Evolutionary conservation across 306 rosid species (phyloP).

Genomic region (Cyclanthera cordifolia): DNA sequence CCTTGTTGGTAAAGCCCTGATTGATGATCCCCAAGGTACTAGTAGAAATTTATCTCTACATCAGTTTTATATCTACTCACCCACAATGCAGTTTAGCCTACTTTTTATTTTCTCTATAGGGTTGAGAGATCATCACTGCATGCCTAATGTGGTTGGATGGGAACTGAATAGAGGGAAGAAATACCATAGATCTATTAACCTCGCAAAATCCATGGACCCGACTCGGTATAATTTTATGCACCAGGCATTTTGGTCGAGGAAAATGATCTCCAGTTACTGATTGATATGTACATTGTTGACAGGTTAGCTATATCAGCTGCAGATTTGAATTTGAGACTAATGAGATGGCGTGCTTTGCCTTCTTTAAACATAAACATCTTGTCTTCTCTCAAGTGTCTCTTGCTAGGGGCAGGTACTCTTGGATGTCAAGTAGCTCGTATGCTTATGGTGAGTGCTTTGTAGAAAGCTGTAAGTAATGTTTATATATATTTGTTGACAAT

Average conservation of each 20-base stretch:
- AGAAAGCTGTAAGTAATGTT: background rate
- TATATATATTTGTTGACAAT: constrained; percentile 12
- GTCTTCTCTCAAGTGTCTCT: constrained; percentile 83
- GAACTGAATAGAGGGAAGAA: constrained; percentile 67
- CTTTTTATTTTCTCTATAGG: constrained; percentile 28
- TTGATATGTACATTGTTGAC: constrained; percentile 21
- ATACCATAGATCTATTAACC: constrained; percentile 61
- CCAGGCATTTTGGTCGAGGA: constrained; percentile 1
- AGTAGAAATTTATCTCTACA: constrained; percentile 20
- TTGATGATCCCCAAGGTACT: constrained; percentile 56
- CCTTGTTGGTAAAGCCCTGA: constrained; percentile 71
- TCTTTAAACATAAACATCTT: constrained; percentile 53
- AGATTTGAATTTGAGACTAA: constrained; percentile 91
- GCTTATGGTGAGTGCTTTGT: constrained; percentile 77
- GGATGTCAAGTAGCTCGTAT: constrained; percentile 98
- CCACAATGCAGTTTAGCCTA: constrained; percentile 14
- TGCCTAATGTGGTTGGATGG: constrained; percentile 85
- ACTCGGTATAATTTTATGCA: constrained; percentile 38
- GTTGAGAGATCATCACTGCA: constrained; percentile 28
- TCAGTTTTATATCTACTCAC: constrained; percentile 14
- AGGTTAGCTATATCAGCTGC: constrained; percentile 97
- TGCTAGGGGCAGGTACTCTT: constrained; percentile 94
- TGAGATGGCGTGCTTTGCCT: constrained; percentile 99
- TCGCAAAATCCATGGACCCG: constrained; percentile 93
- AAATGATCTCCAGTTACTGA: constrained; percentile 10